A percentile compares a stretch with the other conserved stretches of the same genome.
Conservation (phyloP, 2,329 filamentous ascomycete species). For the Venturia carpophila region DNA sequence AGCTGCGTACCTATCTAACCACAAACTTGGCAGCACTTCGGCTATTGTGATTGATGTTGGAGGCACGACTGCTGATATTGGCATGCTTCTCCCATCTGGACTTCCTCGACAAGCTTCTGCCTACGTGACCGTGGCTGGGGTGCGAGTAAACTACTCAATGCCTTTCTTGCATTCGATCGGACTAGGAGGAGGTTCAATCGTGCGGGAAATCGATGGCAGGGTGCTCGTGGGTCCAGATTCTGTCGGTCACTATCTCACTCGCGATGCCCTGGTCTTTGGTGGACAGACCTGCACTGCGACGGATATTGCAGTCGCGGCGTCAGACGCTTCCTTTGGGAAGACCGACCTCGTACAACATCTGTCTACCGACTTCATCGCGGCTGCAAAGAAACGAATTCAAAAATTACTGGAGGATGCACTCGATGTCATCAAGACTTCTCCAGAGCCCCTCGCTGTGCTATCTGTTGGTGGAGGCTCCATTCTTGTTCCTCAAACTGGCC, state of each 20-base stretch:
- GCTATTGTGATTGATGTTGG: slow-evolving; percentile 60
- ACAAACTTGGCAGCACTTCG: slow-evolving; percentile 32
- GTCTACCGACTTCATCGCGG: slow-evolving; percentile 30
- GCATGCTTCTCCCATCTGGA: slow-evolving; percentile 52
- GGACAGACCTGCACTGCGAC: slow-evolving; percentile 52
- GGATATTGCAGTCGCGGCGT: slow-evolving; percentile 42
- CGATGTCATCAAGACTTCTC: slow-evolving; percentile 56
- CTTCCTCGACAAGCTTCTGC: slow-evolving; percentile 57
- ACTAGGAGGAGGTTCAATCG: slow-evolving; percentile 51
- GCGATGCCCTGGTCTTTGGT: slow-evolving; percentile 50
- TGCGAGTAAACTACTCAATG: slow-evolving; percentile 46
- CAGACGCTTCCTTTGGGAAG: slow-evolving; percentile 38
- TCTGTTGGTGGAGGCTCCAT: slow-evolving; percentile 58
- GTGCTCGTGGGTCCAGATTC: slow-evolving; percentile 52
- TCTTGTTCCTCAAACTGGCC: slow-evolving; percentile 44
- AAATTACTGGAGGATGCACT: slow-evolving; percentile 48
- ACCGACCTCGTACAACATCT: slow-evolving; percentile 30
- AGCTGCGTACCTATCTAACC: slow-evolving; percentile 33
- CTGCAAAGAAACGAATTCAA: slow-evolving; percentile 39
- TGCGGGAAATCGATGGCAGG: slow-evolving; percentile 34
- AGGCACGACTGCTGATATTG: slow-evolving; percentile 59
- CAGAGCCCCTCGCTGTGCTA: slow-evolving; percentile 51
- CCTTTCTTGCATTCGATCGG: slow-evolving; percentile 37
- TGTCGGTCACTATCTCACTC: slow-evolving; percentile 50
- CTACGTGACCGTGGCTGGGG: slow-evolving; percentile 54